Conservation (phyloP, 371 early-diverging fungal genomes). For the Sporodiniella umbellata region DNA sequence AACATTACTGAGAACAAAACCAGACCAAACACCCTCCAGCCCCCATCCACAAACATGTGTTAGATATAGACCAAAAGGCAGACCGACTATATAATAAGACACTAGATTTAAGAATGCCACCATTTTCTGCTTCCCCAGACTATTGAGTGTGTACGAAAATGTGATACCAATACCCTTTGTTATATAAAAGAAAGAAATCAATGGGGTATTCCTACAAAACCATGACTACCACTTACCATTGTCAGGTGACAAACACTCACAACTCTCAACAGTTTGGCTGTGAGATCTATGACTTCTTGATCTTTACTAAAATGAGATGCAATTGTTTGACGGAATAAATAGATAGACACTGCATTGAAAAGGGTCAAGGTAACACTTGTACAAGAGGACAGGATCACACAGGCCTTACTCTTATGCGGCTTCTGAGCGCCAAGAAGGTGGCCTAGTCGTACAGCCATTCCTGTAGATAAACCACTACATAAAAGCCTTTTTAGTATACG, state of each 20-base stretch:
- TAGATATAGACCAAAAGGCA: slow-evolving; percentile 39
- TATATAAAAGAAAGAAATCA: not conserved
- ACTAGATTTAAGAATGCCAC: slow-evolving; percentile 34
- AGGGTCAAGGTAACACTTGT: slow-evolving; percentile 15
- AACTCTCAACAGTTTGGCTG: slow-evolving; percentile 61
- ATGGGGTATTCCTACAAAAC: not conserved
- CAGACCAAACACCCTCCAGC: slow-evolving; percentile 36
- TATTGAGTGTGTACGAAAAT: slow-evolving; percentile 33
- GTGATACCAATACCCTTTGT: slow-evolving; percentile 31
- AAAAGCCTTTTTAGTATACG: not conserved
- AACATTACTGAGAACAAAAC: slow-evolving; percentile 32
- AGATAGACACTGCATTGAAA: slow-evolving; percentile 24
- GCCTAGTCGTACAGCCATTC: slow-evolving; percentile 33
- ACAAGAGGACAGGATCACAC: slow-evolving; percentile 15
- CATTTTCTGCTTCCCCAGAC: slow-evolving; percentile 34
- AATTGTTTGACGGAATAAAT: slow-evolving; percentile 15
- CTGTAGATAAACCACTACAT: slow-evolving; percentile 28
- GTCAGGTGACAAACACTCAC: slow-evolving; percentile 76
- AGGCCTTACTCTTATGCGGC: slow-evolving; percentile 21
- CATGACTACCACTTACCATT: slow-evolving; percentile 8
- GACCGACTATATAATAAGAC: slow-evolving; percentile 31
- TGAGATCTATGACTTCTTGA: slow-evolving; percentile 38
- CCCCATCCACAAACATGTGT: slow-evolving; percentile 27
- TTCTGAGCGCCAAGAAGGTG: slow-evolving; percentile 38
- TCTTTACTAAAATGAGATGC: slow-evolving; percentile 46